Conservation (phyloP, 306 rosid species). For the Astragalus membranaceus region DNA sequence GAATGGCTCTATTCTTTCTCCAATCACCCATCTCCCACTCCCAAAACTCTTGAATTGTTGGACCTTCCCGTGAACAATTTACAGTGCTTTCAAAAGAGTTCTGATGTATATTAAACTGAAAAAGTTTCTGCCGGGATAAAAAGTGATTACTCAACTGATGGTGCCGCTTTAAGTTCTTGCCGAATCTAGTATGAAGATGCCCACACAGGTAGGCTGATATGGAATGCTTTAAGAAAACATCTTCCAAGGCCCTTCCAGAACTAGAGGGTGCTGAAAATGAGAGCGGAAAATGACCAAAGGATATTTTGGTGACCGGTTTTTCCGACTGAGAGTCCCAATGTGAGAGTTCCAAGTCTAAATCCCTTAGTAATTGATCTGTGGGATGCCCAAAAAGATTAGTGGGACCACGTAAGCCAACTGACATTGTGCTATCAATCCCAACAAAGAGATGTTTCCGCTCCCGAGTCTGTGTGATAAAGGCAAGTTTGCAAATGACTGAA, state of each 20-base stretch:
- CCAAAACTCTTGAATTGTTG: conserved; percentile 65
- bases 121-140: conserved; percentile 38
- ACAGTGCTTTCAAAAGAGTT: conserved; percentile 29
- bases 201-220: conserved; percentile 87
- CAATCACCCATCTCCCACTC: conserved; percentile 99
- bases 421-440: conserved; percentile 77
- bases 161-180: conserved; percentile 80
- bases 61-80: conserved; percentile 55
- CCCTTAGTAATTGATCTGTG: conserved; percentile 57
- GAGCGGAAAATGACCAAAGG: conserved; percentile 92
- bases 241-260: conserved; percentile 73
- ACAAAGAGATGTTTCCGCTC: conserved; percentile 75
- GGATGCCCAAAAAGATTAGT: conserved; percentile 96
- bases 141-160: conserved; percentile 46
- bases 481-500: conserved; percentile 22
- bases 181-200: conserved; percentile 81
- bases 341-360: conserved; percentile 71
- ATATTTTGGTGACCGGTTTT: conserved; percentile 62
- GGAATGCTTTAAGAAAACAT: conserved; percentile 74
- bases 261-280: conserved; percentile 66
- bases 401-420: conserved; percentile 83
- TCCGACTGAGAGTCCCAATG: conserved; percentile 68
- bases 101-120: conserved; percentile 60
- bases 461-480: conserved; percentile 40
- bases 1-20: conserved; percentile 76